A percentile compares a stretch with the other conserved stretches of the same genome.
These are phyloP conservation scores for Sphaerulina musiva DNA, from an alignment of 2,329 filamentous ascomycete genomes.

Conservation along the genomic window DNA sequence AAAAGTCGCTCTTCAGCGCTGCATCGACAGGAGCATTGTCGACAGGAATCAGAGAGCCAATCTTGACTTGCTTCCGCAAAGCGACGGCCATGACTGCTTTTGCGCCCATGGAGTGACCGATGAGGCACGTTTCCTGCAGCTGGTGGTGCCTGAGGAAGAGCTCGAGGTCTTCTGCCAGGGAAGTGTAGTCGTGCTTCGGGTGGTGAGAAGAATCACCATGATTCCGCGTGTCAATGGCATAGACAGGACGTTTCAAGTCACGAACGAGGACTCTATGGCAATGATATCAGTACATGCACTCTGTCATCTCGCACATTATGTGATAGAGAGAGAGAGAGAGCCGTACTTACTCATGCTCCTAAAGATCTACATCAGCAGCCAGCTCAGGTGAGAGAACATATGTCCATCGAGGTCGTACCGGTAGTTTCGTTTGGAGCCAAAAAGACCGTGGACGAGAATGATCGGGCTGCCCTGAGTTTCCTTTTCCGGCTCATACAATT, in stretches of 20 bases:
- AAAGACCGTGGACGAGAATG: constrained; percentile 84
- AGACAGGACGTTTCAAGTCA: constrained; percentile 73
- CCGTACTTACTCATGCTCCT: constrained; percentile 87
- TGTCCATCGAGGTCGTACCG: too few species aligned
- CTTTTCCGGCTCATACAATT: constrained; percentile 55
- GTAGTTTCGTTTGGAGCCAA: constrained; percentile 94
- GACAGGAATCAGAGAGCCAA: constrained; percentile 70
- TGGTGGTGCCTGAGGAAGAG: constrained; percentile 67
- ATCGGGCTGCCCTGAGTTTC: constrained; percentile 54
- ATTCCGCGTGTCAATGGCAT: constrained; percentile 82
- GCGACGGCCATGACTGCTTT: constrained; percentile 88
- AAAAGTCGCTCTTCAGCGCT: constrained; percentile 66
- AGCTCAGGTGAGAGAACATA: too few species aligned
- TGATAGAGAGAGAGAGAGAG: constrained; percentile 16
- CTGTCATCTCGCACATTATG: not conserved
- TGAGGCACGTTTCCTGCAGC: constrained; percentile 65
- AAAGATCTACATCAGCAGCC: too few species aligned
- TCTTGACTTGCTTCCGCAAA: constrained; percentile 59
- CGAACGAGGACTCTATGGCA: constrained; percentile 65
- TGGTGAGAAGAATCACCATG: constrained; percentile 85
- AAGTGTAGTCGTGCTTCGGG: constrained; percentile 66
- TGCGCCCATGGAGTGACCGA: constrained; percentile 95
- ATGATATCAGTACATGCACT: not conserved
- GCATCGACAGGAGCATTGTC: constrained; percentile 90
- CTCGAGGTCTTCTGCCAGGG: constrained; percentile 77